Conservation (phyloP, 2,329 filamentous ascomycete genomes). For the Exophiala sideris region DNA sequence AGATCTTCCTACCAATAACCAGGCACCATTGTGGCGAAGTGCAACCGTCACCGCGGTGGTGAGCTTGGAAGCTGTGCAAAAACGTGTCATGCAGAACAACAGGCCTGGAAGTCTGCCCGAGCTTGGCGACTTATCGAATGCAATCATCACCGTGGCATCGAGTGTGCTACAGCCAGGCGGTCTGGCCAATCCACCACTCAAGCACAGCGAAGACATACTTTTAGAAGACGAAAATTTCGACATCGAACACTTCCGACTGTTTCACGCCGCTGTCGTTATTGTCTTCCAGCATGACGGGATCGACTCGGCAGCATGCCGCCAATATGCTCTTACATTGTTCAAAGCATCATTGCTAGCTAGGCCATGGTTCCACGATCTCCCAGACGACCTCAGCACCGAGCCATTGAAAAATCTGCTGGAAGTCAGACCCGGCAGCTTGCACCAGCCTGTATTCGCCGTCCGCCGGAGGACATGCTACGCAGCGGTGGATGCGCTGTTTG, state of each 20-base stretch:
- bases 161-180: conserved; percentile 68
- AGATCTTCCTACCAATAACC: conserved; percentile 69
- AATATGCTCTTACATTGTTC: conserved; percentile 75
- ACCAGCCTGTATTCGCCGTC: conserved; percentile 60
- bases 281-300: conserved; percentile 50
- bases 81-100: conserved; percentile 1
- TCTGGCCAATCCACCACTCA: conserved; percentile 39
- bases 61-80: conserved; percentile 51
- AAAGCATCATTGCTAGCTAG: conserved; percentile 75
- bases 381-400: conserved; percentile 43
- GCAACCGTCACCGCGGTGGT: conserved; percentile 69
- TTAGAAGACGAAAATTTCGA: conserved; percentile 76
- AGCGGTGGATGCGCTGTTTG: conserved; percentile 75
- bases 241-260: conserved; percentile 65
- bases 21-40: conserved; percentile 71
- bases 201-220: conserved; percentile 40
- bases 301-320: conserved; percentile 54
- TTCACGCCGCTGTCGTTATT: conserved; percentile 49
- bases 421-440: conserved; percentile 68
- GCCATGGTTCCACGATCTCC: conserved; percentile 61
- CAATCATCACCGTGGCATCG: conserved; percentile 62
- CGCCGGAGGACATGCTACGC: conserved; percentile 74
- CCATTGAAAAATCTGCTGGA: conserved; percentile 63
- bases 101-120: neutral
- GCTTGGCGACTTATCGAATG: conserved; percentile 3